These are phyloP conservation scores for Rhynchosporium graminicola DNA, from an alignment of 2,329 filamentous ascomycete species.

Conservation along the genomic window DNA sequence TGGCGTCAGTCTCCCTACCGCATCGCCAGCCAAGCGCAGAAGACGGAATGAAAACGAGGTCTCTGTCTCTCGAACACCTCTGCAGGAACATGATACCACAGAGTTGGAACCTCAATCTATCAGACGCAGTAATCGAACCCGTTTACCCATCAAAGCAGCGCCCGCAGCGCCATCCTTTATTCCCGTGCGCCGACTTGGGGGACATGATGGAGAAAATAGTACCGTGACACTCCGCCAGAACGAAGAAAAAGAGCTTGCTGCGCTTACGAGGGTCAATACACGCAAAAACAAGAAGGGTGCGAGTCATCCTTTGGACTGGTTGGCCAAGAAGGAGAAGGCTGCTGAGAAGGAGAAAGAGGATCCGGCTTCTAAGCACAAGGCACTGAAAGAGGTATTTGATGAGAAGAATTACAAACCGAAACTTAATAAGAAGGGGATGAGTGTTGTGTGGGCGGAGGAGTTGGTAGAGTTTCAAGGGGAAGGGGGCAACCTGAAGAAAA, in stretches of 20 bases:
- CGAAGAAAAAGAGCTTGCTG: too few relatives aligned
- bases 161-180: conserved; percentile 38
- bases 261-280: too few relatives aligned
- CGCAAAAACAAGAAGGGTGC: too few relatives aligned
- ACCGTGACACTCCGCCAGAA: too few relatives aligned
- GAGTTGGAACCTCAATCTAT: conserved; percentile 32
- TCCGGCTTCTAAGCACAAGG: conserved; percentile 42
- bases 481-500: conserved; percentile 25
- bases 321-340: conserved; percentile 37
- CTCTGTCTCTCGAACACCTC: conserved; percentile 1
- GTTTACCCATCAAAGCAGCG: conserved; percentile 36
- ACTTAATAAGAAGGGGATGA: conserved; percentile 35
- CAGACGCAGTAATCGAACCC: conserved; percentile 39
- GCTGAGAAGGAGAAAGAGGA: conserved; percentile 44
- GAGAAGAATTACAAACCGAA: conserved; percentile 38
- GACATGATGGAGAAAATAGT: too few relatives aligned
- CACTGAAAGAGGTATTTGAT: conserved; percentile 41
- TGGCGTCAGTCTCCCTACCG: conserved; percentile 27
- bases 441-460: conserved; percentile 39
- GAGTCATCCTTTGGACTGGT: too few relatives aligned
- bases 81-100: conserved; percentile 26
- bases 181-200: conserved; percentile 35
- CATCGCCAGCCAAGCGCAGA: conserved; percentile 29
- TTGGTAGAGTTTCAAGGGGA: conserved; percentile 37
- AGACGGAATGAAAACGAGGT: conserved; percentile 17